These are phyloP conservation scores for Cynara cardunculus DNA, from an alignment of 129 eudicot species.

Conservation along the genomic window DNA sequence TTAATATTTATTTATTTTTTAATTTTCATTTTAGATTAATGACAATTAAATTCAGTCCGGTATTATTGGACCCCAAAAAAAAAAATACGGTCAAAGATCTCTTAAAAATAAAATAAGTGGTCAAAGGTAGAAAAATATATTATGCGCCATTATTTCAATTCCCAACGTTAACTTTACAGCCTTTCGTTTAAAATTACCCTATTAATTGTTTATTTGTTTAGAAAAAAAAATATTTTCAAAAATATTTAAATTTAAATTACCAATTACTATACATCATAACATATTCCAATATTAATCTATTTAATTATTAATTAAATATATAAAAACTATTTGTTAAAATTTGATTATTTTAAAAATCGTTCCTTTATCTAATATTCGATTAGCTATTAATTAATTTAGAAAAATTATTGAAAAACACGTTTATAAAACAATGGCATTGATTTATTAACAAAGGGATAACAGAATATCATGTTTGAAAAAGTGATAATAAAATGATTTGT, in stretches of 20 bases:
- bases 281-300: no score
- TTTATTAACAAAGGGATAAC: background rate
- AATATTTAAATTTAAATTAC: background rate
- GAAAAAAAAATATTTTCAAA: background rate
- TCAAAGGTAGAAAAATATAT: conserved; percentile 43
- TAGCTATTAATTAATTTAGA: background rate
- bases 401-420: background rate
- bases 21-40: no score
- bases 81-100: background rate
- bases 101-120: conserved; percentile 45
- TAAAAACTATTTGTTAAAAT: no score
- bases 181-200: conserved; percentile 15
- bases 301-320: no score
- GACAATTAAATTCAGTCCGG: background rate
- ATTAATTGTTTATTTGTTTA: background rate
- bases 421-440: background rate
- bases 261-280: background rate
- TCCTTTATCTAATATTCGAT: background rate
- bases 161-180: conserved; percentile 56
- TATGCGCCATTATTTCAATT: conserved; percentile 20
- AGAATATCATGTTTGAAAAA: background rate
- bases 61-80: background rate
- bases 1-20: background rate
- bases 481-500: background rate
- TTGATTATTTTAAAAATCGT: background rate